phyloP scores from a whole-genome alignment of 129 eudicot genomes.

The Apium graveolens region DNA sequence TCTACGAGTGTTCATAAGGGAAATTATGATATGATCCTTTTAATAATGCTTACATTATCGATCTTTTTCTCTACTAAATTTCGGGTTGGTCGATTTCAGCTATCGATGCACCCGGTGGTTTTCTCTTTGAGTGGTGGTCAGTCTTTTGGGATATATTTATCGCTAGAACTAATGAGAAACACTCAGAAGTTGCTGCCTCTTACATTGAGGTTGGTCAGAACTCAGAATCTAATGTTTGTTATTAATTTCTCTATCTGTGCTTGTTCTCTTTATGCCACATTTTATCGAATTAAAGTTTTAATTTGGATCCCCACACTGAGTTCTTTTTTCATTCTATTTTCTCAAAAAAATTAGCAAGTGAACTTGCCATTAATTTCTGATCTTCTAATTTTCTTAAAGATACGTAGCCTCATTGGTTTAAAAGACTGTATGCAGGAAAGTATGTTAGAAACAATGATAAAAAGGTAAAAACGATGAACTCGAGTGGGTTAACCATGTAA shows the following conservation, averaged over 20 bases:
- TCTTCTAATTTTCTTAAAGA: background rate
- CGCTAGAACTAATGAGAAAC: constrained; percentile 39
- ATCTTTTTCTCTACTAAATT: background rate
- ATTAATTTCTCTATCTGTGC: background rate
- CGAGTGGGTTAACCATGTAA: no score
- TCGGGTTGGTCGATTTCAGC: constrained; percentile 4
- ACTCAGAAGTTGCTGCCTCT: constrained; percentile 32
- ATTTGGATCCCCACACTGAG: background rate
- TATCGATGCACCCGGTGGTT: constrained; percentile 37
- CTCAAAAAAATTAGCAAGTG: background rate
- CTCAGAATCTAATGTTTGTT: background rate
- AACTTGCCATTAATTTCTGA: background rate
- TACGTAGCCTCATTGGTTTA: background rate
- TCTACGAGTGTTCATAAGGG: background rate
- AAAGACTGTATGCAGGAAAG: no score
- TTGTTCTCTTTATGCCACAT: background rate
- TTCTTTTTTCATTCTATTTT: background rate
- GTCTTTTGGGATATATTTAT: constrained; percentile 40
- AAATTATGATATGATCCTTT: background rate
- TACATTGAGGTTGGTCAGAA: constrained; percentile 28
- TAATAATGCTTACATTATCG: background rate
- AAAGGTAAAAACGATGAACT: no score
- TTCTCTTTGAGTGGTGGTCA: constrained; percentile 32
- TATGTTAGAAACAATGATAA: no score
- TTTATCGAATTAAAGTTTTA: background rate